phyloP scores from a whole-genome alignment of 805 yeast genomes.

The Candida easanensis region DNA sequence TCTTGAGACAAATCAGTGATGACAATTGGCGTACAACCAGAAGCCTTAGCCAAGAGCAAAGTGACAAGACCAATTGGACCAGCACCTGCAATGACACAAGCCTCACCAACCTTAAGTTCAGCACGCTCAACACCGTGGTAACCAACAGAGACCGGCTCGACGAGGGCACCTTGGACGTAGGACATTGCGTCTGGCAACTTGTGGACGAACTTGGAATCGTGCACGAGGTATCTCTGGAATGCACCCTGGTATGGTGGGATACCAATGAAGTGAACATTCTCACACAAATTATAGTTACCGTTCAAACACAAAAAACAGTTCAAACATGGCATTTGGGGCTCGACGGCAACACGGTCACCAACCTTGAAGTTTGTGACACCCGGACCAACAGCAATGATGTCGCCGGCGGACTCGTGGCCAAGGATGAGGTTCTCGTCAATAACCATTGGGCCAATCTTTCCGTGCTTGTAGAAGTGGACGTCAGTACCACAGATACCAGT shows the following conservation, averaged over 20 bases:
- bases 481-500: conserved; percentile 80
- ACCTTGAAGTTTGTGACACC: conserved; percentile 42
- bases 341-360: conserved; percentile 48
- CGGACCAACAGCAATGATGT: conserved; percentile 47
- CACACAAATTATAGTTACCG: conserved; percentile 41
- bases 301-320: conserved; percentile 36
- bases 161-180: conserved; percentile 51
- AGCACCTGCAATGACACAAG: conserved; percentile 49
- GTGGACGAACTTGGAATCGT: conserved; percentile 33
- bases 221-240: conserved; percentile 37
- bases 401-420: conserved; percentile 48
- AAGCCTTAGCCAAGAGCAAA: conserved; percentile 46
- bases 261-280: conserved; percentile 36
- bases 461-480: conserved; percentile 65
- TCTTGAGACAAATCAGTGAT: conserved; percentile 46
- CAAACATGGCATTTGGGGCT: conserved; percentile 55
- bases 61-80: conserved; percentile 59
- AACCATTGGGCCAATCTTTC: conserved; percentile 52
- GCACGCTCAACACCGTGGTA: conserved; percentile 50
- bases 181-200: conserved; percentile 41
- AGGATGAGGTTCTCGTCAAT: conserved; percentile 35
- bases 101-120: conserved; percentile 46
- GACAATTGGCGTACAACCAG: conserved; percentile 51
- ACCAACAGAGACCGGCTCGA: conserved; percentile 54
- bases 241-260: conserved; percentile 38